Evolutionary conservation across 208 protist species (phyloP), one percentile per base, ranked within the genome.

Genomic region (Wallacemonas rigidus): DNA sequence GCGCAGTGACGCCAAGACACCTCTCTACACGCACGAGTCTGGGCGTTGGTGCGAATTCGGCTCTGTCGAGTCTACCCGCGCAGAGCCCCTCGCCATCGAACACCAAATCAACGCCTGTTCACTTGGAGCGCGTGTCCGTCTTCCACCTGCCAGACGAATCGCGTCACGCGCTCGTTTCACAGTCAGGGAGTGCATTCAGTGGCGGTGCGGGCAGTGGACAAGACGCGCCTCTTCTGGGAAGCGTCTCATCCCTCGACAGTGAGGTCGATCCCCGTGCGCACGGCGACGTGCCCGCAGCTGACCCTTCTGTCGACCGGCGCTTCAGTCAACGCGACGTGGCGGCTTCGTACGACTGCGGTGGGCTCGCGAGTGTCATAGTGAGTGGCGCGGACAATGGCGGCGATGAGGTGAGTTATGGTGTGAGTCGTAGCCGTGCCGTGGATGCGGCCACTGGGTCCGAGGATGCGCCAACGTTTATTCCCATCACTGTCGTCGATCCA

Each of bases 161-260:
- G 15, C 51, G 51, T 56, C 54, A 65, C 64, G 72, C 56, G 64
- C 44, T 55, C 74, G 75, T 56, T 79, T 38, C 69, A 51, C 47
- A 44, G 60, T n/a, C 67, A 73, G 68, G 68, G 74, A 54, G 67
- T 69, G 51, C 60, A 47, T 45, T 50, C 8, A 12, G 45, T 50
- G 45, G 45, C 45, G 53, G 53, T n/a, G 15, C 5, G 14, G 53
- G 53, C 53, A 57, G 53, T 57, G 53, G 15, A 6, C 53, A 6
- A 3, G 36, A 43, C 9, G 38, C 8, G 4, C 56, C 26, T 5
- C 17, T 62, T 62, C 8, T 7, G 36, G 56, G 7, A 9, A 65
- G 60, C 17, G 36, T 65, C 60, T 65, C 60, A 38, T 65, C 60
- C 40, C 43, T 65, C n/a, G 60, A 65, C 41, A 65, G 60, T 41